Evolutionary conservation across 108 stramenopile genomes (phyloP).

Genomic region (Epipyxis sp.): DNA sequence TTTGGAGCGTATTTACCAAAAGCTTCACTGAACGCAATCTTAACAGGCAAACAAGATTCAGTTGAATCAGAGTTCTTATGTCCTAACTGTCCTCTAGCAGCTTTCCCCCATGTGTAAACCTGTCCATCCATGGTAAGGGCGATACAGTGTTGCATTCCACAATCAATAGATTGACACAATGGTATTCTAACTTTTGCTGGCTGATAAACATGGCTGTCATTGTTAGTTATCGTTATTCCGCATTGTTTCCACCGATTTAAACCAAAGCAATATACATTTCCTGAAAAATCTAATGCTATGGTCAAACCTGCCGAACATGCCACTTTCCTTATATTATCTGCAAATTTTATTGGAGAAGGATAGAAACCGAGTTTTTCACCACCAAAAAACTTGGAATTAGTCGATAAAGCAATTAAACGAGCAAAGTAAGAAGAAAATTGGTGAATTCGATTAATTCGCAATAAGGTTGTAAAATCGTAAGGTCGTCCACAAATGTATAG

Average conservation of each 20-base stretch:
- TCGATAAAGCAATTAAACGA: background rate
- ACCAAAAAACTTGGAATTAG: background rate
- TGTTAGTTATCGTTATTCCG: background rate
- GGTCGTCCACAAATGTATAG: background rate
- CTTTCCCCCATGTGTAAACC: background rate
- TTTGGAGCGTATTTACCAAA: background rate
- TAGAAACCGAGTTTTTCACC: background rate
- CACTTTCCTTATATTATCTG: background rate
- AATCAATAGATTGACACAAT: background rate
- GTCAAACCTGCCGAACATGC: constrained; percentile 15
- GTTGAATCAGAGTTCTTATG: background rate
- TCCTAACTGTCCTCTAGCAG: background rate
- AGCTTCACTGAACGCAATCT: background rate
- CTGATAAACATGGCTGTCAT: background rate
- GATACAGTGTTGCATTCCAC: background rate
- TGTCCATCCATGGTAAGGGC: background rate
- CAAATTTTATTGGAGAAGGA: background rate
- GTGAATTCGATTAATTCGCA: background rate
- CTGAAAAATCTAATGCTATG: background rate
- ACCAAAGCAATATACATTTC: background rate
- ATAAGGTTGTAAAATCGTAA: background rate
- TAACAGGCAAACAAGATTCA: background rate
- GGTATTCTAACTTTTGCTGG: background rate
- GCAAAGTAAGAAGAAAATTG: background rate
- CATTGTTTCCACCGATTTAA: constrained; percentile 14